phyloP scores from a whole-genome alignment of 768 basidiomycete species.

The Boletales sp. region DNA sequence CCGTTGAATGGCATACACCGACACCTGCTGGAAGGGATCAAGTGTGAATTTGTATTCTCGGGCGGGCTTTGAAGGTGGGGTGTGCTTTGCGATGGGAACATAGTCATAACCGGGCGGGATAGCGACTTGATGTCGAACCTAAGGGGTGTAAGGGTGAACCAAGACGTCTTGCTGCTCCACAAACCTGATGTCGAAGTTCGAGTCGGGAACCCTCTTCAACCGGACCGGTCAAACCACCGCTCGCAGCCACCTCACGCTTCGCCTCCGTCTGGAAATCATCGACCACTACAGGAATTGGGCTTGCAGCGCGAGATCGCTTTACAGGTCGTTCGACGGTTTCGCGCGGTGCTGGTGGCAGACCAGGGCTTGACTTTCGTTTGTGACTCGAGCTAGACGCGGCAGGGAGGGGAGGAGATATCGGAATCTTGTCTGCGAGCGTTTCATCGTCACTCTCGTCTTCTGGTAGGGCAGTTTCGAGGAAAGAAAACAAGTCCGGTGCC shows the following conservation, averaged over 20 bases:
- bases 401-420: neutral
- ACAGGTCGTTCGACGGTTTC: conserved; percentile 32
- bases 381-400: conserved; percentile 7
- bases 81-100: conserved; percentile 83
- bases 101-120: conserved; percentile 92
- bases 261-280: conserved; percentile 96
- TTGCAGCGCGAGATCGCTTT: conserved; percentile 60
- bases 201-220: conserved; percentile 64
- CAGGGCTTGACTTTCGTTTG: conserved; percentile 24
- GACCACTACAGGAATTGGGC: conserved; percentile 72
- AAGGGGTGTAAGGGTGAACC: conserved; percentile 3
- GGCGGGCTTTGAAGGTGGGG: conserved; percentile 87
- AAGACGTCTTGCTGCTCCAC: neutral
- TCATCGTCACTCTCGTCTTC: conserved; percentile 29
- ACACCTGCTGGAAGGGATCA: conserved; percentile 96
- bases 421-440: neutral
- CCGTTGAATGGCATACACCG: conserved; percentile 91
- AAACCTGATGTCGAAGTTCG: conserved; percentile 76
- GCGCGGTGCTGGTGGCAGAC: conserved; percentile 10
- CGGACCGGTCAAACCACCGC: conserved; percentile 79
- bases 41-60: conserved; percentile 94
- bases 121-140: conserved; percentile 96
- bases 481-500: conserved; percentile 31
- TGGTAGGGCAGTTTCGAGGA: conserved; percentile 20
- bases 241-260: conserved; percentile 86